A percentile compares a stretch with the other conserved stretches of the same genome.
Conservation (phyloP, 2,329 filamentous ascomycete genomes). For the Aureobasidium musti region DNA sequence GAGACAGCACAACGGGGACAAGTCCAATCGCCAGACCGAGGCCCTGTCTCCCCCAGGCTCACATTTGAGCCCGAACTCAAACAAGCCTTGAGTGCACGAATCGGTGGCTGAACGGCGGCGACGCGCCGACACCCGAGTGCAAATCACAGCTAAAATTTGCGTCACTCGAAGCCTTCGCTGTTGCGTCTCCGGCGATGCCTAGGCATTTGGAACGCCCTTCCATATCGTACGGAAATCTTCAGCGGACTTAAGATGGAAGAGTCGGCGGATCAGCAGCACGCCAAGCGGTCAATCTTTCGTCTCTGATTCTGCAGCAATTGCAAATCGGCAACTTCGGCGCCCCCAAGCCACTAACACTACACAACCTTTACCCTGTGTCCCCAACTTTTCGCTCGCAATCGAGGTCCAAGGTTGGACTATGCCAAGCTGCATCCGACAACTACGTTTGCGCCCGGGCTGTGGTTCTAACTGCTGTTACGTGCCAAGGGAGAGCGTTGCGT, state of each 20-base stretch:
- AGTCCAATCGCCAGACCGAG: slow-evolving; percentile 11
- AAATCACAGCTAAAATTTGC: background rate
- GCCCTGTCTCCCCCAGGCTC: slow-evolving; percentile 17
- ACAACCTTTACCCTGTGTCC: slow-evolving; percentile 10
- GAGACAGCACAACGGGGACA: background rate
- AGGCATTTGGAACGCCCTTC: background rate
- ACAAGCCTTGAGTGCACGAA: slow-evolving; percentile 23
- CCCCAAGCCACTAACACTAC: background rate
- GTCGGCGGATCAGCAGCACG: slow-evolving; percentile 24
- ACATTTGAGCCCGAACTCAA: slow-evolving; percentile 11
- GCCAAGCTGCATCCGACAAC: slow-evolving; percentile 13
- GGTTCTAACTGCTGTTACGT: slow-evolving; percentile 2
- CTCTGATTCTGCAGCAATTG: background rate
- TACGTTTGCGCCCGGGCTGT: slow-evolving; percentile 18
- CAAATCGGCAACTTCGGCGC: slow-evolving; percentile 17
- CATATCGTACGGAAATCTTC: background rate
- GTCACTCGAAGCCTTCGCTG: slow-evolving; percentile 18
- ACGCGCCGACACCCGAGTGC: slow-evolving; percentile 20
- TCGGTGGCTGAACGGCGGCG: slow-evolving; percentile 4
- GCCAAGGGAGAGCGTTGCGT: slow-evolving; percentile 26
- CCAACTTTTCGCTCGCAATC: slow-evolving; percentile 4
- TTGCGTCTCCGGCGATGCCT: slow-evolving; percentile 24
- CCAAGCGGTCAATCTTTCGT: slow-evolving; percentile 13
- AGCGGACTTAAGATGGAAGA: slow-evolving; percentile 25
- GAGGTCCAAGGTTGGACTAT: slow-evolving; percentile 1